Percentiles rank a stretch among this genome's conserved stretches.
phyloP scores from a whole-genome alignment of 2,329 filamentous ascomycete species.

The Coniochaeta sp. region DNA sequence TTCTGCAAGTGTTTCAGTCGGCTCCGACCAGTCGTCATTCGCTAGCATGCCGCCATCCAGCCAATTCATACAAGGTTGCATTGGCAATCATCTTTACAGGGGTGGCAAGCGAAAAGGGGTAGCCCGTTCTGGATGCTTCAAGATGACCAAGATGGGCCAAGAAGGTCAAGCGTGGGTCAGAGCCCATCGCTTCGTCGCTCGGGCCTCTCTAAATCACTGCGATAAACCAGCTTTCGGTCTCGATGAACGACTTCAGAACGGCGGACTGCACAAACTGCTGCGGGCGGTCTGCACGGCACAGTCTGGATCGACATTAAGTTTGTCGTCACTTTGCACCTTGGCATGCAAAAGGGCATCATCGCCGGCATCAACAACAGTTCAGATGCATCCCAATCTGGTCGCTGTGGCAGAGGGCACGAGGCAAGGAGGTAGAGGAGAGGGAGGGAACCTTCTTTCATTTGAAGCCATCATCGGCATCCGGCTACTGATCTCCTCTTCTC shows the following conservation, averaged over 20 bases:
- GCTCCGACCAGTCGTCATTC: background rate
- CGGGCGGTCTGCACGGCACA: background rate
- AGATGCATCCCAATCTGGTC: background rate
- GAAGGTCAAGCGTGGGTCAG: background rate
- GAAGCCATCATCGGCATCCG: background rate
- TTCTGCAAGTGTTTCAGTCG: background rate
- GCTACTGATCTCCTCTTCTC: background rate
- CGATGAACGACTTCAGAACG: too few species aligned
- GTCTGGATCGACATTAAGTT: background rate
- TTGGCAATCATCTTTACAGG: background rate
- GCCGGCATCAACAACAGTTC: background rate
- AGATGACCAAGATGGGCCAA: too few species aligned
- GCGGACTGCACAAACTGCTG: too few species aligned
- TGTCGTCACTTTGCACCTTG: background rate
- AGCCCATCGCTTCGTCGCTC: background rate
- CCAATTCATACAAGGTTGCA: background rate
- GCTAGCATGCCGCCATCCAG: background rate
- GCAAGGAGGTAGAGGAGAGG: background rate
- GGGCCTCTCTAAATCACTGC: background rate
- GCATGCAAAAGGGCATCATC: background rate
- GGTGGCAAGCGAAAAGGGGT: background rate
- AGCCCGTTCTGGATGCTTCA: background rate
- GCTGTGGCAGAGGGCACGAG: background rate
- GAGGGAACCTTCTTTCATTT: background rate
- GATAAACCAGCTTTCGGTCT: too few species aligned